Percentiles rank a stretch among this genome's conserved stretches.
phyloP scores from a whole-genome alignment of 768 basidiomycete genomes.

The Suillus subaureus region DNA sequence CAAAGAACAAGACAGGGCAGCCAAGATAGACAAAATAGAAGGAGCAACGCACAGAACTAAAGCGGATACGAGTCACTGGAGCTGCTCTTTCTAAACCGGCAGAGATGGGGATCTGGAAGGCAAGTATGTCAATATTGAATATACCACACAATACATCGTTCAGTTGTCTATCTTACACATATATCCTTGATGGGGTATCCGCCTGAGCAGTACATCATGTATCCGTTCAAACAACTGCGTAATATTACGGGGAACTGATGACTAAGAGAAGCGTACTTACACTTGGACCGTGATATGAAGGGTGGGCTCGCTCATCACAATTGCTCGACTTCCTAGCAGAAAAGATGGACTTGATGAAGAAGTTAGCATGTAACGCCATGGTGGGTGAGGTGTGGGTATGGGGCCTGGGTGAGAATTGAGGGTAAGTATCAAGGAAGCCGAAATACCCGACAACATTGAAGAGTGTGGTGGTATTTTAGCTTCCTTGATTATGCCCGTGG shows the following conservation, averaged over 20 bases:
- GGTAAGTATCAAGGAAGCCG: neutral
- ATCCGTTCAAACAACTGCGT: neutral
- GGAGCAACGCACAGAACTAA: slow-evolving; percentile 57
- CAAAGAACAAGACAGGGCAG: slow-evolving; percentile 75
- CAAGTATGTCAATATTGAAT: slow-evolving; percentile 7
- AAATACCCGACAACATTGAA: neutral
- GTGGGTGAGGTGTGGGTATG: neutral
- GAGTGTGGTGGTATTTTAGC: neutral
- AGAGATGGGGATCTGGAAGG: slow-evolving; percentile 57
- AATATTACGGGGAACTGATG: neutral
- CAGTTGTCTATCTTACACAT: neutral
- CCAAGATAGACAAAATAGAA: slow-evolving; percentile 33
- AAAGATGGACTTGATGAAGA: neutral
- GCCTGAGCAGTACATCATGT: neutral
- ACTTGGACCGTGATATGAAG: neutral
- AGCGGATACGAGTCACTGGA: slow-evolving; percentile 77
- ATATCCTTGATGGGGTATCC: neutral
- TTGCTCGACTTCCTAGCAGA: neutral
- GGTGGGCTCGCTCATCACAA: neutral
- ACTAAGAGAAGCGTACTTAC: neutral
- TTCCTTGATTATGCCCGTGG: neutral
- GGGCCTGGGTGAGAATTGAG: neutral
- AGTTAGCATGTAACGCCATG: neutral
- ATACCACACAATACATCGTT: neutral
- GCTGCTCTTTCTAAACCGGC: slow-evolving; percentile 35